Evolutionary conservation across 768 basidiomycete genomes (phyloP), one percentile per base, ranked within the genome.

Genomic region (Collybia sp.): DNA sequence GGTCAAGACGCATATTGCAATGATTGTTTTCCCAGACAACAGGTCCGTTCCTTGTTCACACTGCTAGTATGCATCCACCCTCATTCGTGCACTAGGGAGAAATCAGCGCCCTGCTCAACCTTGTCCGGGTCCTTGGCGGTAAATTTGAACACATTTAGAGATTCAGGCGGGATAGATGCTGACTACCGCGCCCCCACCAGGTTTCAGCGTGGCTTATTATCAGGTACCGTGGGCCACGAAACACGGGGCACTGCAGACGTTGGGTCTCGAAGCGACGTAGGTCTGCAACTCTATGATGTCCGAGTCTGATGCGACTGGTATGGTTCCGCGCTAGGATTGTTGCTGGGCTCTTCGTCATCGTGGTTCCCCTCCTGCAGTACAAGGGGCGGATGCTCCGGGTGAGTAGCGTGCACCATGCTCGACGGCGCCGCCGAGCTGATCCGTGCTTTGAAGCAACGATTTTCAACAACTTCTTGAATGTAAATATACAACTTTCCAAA

Each of bases 201-300:
- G 81, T 2, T 84, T 84, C 56, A 72, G 72, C 40, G 81, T 85
- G 16, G 78, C 82, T 1, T 85, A 78, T 60, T 85, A 78, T 59
- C 82, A 85, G 56, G 72, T 83, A 2, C 77, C 77, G 4, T 83
- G 83, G 83, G 80, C 82, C 5, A 55, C 62, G 20, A 79, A 73
- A 52, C 58, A 79, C 46, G 83, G 83, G 13, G 79, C 82, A 4
- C 58, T 83, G 19, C 79, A 83, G 48, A 76, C 78, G 5, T 77
- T 82, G 53, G 82, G 82, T 5, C 68, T 70, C 39, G 83, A 85
- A 60, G 76, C 80, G 30, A 82, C 82, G 69, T 77, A 58, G 58
- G 77, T 69, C 35, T 37, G 13, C 10, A n/a, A 37, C 2, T 32
- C 12, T n/a, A n/a, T n/a, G n/a, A 42, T 48, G 9, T 3, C 8